phyloP scores from a whole-genome alignment of 2,329 filamentous ascomycete genomes.

The Xylaria sp. region DNA sequence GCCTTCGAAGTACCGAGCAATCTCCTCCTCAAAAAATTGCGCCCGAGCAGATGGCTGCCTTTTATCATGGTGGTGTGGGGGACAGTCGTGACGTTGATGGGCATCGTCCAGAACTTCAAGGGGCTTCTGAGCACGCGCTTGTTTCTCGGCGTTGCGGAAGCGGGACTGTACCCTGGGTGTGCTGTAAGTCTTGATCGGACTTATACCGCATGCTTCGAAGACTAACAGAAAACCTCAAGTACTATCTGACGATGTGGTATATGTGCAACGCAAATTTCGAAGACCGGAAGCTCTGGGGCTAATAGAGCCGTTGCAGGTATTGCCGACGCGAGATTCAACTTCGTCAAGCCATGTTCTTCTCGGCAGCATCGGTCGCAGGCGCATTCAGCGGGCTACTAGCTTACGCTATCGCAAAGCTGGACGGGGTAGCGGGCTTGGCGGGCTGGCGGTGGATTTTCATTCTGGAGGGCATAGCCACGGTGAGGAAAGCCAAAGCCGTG shows the following conservation, averaged over 20 bases:
- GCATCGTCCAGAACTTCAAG: slow-evolving; percentile 61
- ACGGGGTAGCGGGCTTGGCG: slow-evolving; percentile 67
- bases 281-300: neutral
- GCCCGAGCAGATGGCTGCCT: slow-evolving; percentile 79
- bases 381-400: slow-evolving; percentile 80
- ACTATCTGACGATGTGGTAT: slow-evolving; percentile 66
- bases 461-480: slow-evolving; percentile 75
- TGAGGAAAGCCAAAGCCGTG: slow-evolving; percentile 51
- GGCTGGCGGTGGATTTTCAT: slow-evolving; percentile 77
- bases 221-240: slow-evolving; percentile 45
- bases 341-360: slow-evolving; percentile 80
- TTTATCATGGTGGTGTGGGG: slow-evolving; percentile 74
- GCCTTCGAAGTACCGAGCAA: slow-evolving; percentile 83
- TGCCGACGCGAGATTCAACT: slow-evolving; percentile 66
- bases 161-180: slow-evolving; percentile 51
- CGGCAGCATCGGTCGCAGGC: slow-evolving; percentile 81
- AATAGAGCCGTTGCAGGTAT: slow-evolving; percentile 50
- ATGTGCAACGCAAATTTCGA: neutral
- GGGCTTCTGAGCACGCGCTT: slow-evolving; percentile 64
- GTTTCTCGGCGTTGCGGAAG: slow-evolving; percentile 53
- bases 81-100: slow-evolving; percentile 62
- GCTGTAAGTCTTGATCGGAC: slow-evolving; percentile 40
- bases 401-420: slow-evolving; percentile 76
- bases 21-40: slow-evolving; percentile 77
- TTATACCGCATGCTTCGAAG: slow-evolving; percentile 1